Evolutionary conservation across 495 filamentous ascomycete genomes (phyloP).

Genomic region (Talaromyces liani): DNA sequence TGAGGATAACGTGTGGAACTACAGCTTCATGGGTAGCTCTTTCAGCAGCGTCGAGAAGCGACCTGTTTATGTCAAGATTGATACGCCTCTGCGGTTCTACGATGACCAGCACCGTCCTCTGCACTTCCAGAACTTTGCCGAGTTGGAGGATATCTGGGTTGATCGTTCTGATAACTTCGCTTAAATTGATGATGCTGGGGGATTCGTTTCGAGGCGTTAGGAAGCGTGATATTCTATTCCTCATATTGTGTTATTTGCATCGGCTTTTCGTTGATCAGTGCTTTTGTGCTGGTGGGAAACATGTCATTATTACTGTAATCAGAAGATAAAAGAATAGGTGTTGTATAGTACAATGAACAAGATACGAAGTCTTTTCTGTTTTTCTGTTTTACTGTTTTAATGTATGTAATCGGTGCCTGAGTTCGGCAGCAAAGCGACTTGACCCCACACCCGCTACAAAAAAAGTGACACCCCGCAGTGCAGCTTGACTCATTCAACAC

Average conservation of each 20-base stretch:
- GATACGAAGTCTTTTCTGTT: background rate
- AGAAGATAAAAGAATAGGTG: background rate
- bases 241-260: background rate
- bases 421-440: background rate
- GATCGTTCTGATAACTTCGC: conserved; percentile 84
- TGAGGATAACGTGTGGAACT: conserved; percentile 91
- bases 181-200: conserved; percentile 21
- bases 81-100: conserved; percentile 86
- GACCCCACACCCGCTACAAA: background rate
- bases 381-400: background rate
- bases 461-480: background rate
- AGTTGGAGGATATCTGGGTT: conserved; percentile 85
- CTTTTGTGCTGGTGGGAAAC: conserved; percentile 1
- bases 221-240: conserved; percentile 9
- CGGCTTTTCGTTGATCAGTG: background rate
- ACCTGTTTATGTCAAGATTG: conserved; percentile 82
- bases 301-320: background rate
- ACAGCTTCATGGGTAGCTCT: conserved; percentile 89
- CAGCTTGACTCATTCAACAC: background rate
- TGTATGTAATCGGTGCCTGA: background rate
- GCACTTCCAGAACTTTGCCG: conserved; percentile 91
- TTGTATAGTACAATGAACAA: conserved; percentile 3
- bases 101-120: conserved; percentile 84
- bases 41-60: conserved; percentile 89
- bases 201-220: conserved; percentile 13